These are phyloP conservation scores for Plasmodium inui DNA, from an alignment of 169 alveolate genomes.

Conservation along the genomic window DNA sequence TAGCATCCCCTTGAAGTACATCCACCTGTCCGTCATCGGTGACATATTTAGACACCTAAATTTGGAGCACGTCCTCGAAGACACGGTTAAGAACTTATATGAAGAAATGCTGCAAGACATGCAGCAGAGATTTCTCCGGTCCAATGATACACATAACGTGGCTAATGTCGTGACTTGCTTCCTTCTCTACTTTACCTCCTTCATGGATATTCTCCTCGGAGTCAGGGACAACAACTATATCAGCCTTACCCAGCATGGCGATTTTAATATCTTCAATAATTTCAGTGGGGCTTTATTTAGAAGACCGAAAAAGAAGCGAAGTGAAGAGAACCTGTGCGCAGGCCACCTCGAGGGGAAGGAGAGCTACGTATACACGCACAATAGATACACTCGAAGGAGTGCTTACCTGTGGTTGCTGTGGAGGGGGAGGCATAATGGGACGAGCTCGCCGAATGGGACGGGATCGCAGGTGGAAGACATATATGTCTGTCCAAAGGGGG, in stretches of 20 bases:
- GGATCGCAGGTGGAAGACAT: neutral
- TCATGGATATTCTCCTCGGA: conserved; percentile 36
- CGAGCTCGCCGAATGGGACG: neutral
- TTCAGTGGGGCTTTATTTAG: conserved; percentile 9
- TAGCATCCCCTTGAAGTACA: conserved; percentile 60
- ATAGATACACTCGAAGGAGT: neutral
- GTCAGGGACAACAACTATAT: conserved; percentile 27
- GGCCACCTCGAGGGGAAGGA: neutral
- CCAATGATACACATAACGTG: conserved; percentile 18
- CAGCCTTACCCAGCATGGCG: neutral
- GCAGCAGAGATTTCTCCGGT: conserved; percentile 2
- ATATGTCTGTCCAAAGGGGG: neutral
- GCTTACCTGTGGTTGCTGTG: conserved; percentile 3
- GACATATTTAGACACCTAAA: conserved; percentile 41
- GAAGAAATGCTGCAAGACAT: conserved; percentile 26
- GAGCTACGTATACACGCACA: conserved; percentile 14
- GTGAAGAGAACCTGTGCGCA: neutral
- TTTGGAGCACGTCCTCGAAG: conserved; percentile 31
- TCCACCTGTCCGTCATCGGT: conserved; percentile 50
- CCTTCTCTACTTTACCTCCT: conserved; percentile 37
- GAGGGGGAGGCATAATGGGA: neutral
- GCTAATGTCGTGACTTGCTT: conserved; percentile 16
- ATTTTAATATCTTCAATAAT: conserved; percentile 31
- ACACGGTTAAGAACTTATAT: conserved; percentile 27
- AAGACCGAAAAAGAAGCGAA: neutral